Conservation (phyloP, 2,329 filamentous ascomycete species). For the Biscogniauxia marginata region DNA sequence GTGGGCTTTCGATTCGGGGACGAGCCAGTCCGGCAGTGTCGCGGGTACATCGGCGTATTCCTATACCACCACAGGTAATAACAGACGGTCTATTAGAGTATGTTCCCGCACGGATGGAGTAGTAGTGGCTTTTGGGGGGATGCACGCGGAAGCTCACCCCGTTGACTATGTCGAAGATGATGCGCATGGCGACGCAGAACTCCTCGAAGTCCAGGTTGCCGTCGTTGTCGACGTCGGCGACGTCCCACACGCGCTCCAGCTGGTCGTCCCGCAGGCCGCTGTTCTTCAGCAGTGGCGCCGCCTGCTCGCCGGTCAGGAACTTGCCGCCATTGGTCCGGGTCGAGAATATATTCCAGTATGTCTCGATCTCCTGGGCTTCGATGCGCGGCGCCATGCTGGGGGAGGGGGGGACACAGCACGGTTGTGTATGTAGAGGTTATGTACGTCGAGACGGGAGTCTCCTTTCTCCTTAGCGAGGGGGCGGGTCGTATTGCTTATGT, state of each 20-base stretch:
- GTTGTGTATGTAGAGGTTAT: not conserved
- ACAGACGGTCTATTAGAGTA: not conserved
- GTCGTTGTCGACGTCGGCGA: conserved; percentile 96
- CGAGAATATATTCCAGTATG: conserved; percentile 65
- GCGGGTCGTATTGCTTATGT: not conserved
- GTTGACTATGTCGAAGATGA: conserved; percentile 97
- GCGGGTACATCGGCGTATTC: conserved; percentile 88
- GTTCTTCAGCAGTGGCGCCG: conserved; percentile 62
- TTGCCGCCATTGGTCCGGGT: conserved; percentile 59
- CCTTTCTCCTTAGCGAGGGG: not conserved
- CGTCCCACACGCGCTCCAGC: conserved; percentile 95
- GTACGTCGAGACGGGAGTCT: not conserved
- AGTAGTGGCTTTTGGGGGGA: not conserved
- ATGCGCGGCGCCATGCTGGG: conserved; percentile 58
- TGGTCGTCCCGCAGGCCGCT: conserved; percentile 66
- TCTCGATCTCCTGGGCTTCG: conserved; percentile 61
- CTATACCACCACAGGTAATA: conserved; percentile 41
- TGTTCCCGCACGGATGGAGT: not conserved
- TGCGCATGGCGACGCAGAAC: conserved; percentile 97
- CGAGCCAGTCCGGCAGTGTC: conserved; percentile 88
- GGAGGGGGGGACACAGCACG: no score
- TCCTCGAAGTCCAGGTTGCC: conserved; percentile 98
- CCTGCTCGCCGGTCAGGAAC: conserved; percentile 60
- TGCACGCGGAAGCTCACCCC: conserved; percentile 54
- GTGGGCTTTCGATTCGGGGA: conserved; percentile 92